Percentiles rank a stretch among this genome's conserved stretches.
phyloP scores from a whole-genome alignment of 1,284 basidiomycete genomes.

The Phylloporus sp. region DNA sequence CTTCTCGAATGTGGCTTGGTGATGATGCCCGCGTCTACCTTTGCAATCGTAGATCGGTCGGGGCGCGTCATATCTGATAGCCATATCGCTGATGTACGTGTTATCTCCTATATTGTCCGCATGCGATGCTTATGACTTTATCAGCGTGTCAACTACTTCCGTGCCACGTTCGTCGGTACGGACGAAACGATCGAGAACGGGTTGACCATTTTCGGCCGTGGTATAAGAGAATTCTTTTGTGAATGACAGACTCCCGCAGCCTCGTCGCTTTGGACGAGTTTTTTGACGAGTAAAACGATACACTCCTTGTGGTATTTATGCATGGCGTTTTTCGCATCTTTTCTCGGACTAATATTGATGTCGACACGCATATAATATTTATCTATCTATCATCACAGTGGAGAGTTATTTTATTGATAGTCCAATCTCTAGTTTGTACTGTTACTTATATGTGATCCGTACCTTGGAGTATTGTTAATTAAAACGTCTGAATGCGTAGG shows the following conservation, averaged over 20 bases:
- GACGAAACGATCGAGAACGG: constrained; percentile 43
- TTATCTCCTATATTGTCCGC: neutral
- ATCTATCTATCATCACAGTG: too few relatives aligned
- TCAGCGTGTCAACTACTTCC: constrained; percentile 42
- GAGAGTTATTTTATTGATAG: neutral
- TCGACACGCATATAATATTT: neutral
- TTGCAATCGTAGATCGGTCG: constrained; percentile 38
- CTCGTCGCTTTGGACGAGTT: too few relatives aligned
- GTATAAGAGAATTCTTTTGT: constrained; percentile 39
- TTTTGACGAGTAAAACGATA: neutral
- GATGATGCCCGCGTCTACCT: constrained; percentile 47
- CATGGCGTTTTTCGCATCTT: neutral
- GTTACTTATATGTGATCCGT: neutral
- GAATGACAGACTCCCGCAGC: constrained; percentile 1
- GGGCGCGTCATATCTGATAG: constrained; percentile 20
- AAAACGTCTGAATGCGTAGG: neutral
- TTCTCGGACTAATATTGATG: neutral
- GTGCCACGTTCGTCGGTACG: constrained; percentile 42
- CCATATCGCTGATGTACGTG: constrained; percentile 40
- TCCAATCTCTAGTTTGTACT: neutral
- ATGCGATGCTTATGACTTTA: constrained; percentile 5
- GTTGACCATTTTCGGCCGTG: constrained; percentile 35
- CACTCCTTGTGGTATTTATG: neutral
- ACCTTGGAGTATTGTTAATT: neutral
- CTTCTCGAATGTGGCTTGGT: constrained; percentile 38